These are phyloP conservation scores for Albugo laibachii DNA, from an alignment of 352 stramenopile species.

Conservation along the genomic window DNA sequence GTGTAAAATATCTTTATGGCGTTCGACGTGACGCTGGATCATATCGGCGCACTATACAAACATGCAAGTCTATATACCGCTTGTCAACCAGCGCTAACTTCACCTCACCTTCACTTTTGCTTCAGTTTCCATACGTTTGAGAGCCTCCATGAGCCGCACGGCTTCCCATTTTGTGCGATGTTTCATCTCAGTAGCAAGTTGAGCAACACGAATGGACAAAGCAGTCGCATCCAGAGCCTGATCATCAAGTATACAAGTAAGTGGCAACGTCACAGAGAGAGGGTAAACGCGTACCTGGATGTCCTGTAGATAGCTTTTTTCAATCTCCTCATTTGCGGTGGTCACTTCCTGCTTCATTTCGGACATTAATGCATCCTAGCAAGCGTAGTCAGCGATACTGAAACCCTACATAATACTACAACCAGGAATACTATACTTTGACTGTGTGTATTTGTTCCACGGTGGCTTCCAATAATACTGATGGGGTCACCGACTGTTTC, in stretches of 20 bases:
- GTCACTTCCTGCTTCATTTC: constrained; percentile 30
- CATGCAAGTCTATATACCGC: not conserved
- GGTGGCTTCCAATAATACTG: too few relatives aligned
- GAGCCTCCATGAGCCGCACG: constrained; percentile 45
- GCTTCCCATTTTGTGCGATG: constrained; percentile 66
- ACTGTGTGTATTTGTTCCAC: too few relatives aligned
- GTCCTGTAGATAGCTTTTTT: constrained; percentile 55
- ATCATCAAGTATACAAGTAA: not conserved
- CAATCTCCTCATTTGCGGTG: constrained; percentile 29
- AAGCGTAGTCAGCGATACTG: too few relatives aligned
- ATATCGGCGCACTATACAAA: constrained; percentile 22
- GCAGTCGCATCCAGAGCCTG: constrained; percentile 44
- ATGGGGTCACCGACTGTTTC: too few relatives aligned
- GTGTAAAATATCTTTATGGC: constrained; percentile 58
- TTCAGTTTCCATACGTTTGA: constrained; percentile 61
- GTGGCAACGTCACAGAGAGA: not conserved
- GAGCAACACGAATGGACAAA: constrained; percentile 52
- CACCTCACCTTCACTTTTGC: constrained; percentile 36
- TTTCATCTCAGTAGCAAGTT: constrained; percentile 73
- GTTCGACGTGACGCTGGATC: constrained; percentile 32
- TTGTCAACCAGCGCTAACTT: not conserved
- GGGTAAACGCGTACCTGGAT: constrained; percentile 20
- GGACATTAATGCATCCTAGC: too few relatives aligned
- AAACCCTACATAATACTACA: too few relatives aligned
- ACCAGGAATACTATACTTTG: too few relatives aligned